These are phyloP conservation scores for Penicillium psychrosexuale DNA, from an alignment of 2,329 filamentous ascomycete species.

Conservation along the genomic window DNA sequence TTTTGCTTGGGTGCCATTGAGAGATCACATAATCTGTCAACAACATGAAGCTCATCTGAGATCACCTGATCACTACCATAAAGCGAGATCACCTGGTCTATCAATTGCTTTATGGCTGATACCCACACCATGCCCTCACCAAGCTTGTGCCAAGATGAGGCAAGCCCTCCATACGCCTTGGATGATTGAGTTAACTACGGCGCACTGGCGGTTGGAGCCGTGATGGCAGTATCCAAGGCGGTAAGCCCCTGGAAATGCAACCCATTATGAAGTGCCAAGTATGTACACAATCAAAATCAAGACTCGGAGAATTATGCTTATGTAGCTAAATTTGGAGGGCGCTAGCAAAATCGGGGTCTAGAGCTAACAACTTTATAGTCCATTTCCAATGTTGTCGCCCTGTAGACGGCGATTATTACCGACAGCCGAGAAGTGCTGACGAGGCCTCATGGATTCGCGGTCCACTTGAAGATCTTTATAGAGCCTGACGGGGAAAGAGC, in stretches of 20 bases:
- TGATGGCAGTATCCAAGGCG: background rate
- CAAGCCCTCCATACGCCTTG: conserved; percentile 41
- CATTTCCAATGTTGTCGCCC: background rate
- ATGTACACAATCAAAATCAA: background rate
- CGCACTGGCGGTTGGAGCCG: no score
- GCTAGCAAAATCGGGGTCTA: background rate
- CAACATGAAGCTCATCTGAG: no score
- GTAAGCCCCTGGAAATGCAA: background rate
- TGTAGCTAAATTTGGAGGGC: background rate
- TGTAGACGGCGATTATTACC: background rate
- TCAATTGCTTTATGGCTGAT: background rate
- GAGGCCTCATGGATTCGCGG: background rate
- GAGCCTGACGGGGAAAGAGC: background rate
- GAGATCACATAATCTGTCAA: no score
- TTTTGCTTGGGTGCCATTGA: no score
- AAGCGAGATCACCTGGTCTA: no score
- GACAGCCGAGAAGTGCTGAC: background rate
- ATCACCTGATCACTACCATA: no score
- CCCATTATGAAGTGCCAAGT: background rate
- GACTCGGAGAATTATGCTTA: background rate
- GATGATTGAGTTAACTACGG: conserved; percentile 15
- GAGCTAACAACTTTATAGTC: background rate
- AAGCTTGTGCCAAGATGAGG: conserved; percentile 26
- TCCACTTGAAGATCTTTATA: background rate
- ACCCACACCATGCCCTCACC: conserved; percentile 20